phyloP scores from a whole-genome alignment of 495 filamentous ascomycete genomes.

The Aspergillus campestris region DNA sequence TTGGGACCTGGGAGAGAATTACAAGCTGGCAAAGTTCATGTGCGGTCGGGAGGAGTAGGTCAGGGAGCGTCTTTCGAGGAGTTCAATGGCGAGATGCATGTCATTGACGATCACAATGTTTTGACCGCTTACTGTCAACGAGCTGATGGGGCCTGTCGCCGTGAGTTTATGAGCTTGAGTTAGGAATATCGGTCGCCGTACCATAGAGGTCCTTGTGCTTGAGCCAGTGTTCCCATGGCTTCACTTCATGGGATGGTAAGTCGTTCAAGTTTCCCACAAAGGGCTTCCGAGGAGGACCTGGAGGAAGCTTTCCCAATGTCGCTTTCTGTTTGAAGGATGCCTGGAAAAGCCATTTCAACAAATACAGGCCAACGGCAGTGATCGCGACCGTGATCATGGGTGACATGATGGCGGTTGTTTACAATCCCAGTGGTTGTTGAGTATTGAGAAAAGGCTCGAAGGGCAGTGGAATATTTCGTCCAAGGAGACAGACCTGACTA shows the following conservation, averaged over 20 bases:
- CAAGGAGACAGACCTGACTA: too few species aligned
- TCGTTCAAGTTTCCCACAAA: constrained; percentile 42
- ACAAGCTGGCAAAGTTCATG: constrained; percentile 28
- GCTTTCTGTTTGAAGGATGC: too few species aligned
- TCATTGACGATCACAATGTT: constrained; percentile 43
- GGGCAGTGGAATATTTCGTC: too few species aligned
- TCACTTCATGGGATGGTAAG: constrained; percentile 28
- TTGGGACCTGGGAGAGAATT: not conserved
- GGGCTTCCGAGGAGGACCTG: constrained; percentile 35
- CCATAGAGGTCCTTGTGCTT: constrained; percentile 44
- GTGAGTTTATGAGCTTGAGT: not conserved
- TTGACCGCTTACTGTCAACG: constrained; percentile 37
- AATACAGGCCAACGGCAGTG: too few species aligned
- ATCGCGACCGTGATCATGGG: too few species aligned
- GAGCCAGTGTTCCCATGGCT: constrained; percentile 41
- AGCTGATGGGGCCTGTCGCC: constrained; percentile 34
- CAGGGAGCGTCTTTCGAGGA: constrained; percentile 37
- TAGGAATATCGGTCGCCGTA: constrained; percentile 1
- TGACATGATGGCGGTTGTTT: too few species aligned
- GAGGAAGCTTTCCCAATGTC: constrained; percentile 22
- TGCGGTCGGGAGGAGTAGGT: constrained; percentile 34
- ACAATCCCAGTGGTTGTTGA: too few species aligned
- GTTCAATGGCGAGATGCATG: constrained; percentile 24
- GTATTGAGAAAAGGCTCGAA: too few species aligned
- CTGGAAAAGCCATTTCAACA: too few species aligned